Evolutionary conservation across 2,329 filamentous ascomycete species (phyloP).

Genomic region (Apiospora phragmitis): DNA sequence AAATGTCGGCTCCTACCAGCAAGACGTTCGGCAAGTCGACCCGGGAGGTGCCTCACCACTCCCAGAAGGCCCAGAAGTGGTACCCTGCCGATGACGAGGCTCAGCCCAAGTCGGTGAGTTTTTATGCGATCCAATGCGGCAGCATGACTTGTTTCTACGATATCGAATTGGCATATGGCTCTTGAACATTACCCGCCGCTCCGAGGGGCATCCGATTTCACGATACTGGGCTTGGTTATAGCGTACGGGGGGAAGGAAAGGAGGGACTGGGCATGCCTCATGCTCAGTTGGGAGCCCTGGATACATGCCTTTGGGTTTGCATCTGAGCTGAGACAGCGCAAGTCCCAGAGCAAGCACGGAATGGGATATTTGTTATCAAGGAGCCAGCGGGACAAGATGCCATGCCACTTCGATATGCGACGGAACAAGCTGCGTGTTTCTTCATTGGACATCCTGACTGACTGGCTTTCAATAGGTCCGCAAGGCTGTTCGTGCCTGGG

Average conservation of each 20-base stretch:
- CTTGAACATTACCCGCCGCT: neutral
- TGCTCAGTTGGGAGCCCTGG: neutral
- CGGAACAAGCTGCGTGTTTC: neutral
- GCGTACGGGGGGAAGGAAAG: neutral
- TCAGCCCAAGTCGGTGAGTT: conserved; percentile 91
- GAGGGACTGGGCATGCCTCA: neutral
- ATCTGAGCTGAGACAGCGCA: neutral
- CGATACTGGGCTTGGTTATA: neutral
- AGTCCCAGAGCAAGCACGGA: neutral
- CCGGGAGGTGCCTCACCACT: conserved; percentile 82
- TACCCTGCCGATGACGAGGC: conserved; percentile 93
- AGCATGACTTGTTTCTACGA: conserved; percentile 10
- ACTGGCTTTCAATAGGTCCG: conserved; percentile 65
- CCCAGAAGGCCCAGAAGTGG: conserved; percentile 97
- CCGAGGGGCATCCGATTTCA: neutral
- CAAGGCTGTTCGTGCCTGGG: conserved; percentile 87
- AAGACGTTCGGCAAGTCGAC: conserved; percentile 99
- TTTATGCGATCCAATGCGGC: conserved; percentile 26
- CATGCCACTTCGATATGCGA: conserved; percentile 5
- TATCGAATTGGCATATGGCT: conserved; percentile 9
- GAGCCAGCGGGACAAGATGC: neutral
- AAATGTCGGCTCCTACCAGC: conserved; percentile 72
- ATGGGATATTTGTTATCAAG: neutral
- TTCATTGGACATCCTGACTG: neutral
- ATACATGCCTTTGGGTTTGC: neutral